phyloP scores from a whole-genome alignment of 768 basidiomycete genomes.

The Termitomyces sp. region DNA sequence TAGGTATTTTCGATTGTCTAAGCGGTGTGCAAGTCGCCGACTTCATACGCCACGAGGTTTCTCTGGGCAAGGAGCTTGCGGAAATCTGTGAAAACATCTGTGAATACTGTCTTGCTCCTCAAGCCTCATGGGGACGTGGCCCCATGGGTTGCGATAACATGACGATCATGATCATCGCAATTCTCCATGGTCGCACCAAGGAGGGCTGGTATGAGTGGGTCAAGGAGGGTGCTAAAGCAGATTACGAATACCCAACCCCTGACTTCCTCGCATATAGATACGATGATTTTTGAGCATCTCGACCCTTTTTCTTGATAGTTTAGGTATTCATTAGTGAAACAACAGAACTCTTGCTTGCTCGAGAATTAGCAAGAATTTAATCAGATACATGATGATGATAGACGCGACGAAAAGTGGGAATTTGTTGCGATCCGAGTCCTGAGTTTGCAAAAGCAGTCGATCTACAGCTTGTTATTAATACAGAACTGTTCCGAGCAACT shows the following conservation, averaged over 20 bases:
- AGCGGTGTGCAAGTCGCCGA: conserved; percentile 90
- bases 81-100: conserved; percentile 89
- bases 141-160: conserved; percentile 96
- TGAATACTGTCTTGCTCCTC: conserved; percentile 90
- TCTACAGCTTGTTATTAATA: too few relatives aligned
- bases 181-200: conserved; percentile 79
- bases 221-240: conserved; percentile 68
- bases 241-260: conserved; percentile 77
- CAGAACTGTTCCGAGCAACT: too few relatives aligned
- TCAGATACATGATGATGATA: too few relatives aligned
- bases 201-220: conserved; percentile 94
- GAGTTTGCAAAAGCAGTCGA: too few relatives aligned
- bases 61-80: conserved; percentile 69
- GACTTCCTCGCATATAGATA: too few relatives aligned
- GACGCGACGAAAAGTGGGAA: too few relatives aligned
- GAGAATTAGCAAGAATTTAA: too few relatives aligned
- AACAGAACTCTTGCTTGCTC: too few relatives aligned
- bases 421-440: too few relatives aligned
- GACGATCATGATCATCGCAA: conserved; percentile 88
- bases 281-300: too few relatives aligned
- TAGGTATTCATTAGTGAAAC: too few relatives aligned
- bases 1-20: conserved; percentile 99
- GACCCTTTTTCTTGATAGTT: too few relatives aligned
- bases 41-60: conserved; percentile 75
- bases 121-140: conserved; percentile 83